Conservation (phyloP, 2,329 filamentous ascomycete genomes). For the Cercospora sp. region DNA sequence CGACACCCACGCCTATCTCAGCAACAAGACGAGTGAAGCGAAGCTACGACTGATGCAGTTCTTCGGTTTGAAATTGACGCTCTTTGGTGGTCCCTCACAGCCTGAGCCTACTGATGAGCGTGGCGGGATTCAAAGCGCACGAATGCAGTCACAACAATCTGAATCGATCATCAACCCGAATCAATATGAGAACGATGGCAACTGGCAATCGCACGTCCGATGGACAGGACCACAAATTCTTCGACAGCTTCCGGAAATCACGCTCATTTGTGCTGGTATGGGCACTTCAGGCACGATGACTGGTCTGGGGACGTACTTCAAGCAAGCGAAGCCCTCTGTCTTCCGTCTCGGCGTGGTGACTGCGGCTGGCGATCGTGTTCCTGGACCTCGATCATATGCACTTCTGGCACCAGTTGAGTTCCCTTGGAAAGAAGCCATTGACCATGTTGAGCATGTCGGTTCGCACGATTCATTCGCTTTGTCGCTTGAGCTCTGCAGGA, state of each 20-base stretch:
- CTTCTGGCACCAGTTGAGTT: conserved; percentile 56
- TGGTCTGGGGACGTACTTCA: conserved; percentile 66
- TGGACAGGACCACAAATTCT: conserved; percentile 86
- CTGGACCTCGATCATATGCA: conserved; percentile 57
- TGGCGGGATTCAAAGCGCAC: conserved; percentile 55
- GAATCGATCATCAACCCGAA: conserved; percentile 57
- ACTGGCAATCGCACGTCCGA: conserved; percentile 77
- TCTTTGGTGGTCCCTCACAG: conserved; percentile 61
- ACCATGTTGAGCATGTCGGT: conserved; percentile 58
- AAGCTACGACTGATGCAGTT: conserved; percentile 60
- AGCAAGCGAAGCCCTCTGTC: conserved; percentile 46
- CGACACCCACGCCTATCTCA: conserved; percentile 57
- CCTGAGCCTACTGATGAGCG: conserved; percentile 56
- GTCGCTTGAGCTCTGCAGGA: conserved; percentile 56
- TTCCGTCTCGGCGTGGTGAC: conserved; percentile 52
- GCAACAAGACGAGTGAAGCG: conserved; percentile 58
- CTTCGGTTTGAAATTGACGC: conserved; percentile 56
- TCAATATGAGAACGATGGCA: conserved; percentile 86
- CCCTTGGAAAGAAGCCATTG: conserved; percentile 59
- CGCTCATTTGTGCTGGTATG: conserved; percentile 86
- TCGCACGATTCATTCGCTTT: conserved; percentile 56
- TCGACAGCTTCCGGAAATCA: conserved; percentile 67
- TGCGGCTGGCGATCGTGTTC: conserved; percentile 57
- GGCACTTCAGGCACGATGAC: conserved; percentile 92
- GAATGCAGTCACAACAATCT: conserved; percentile 46